Evolutionary conservation across 2,329 filamentous ascomycete species (phyloP).

Genomic region (Fusarium nisikadoi): DNA sequence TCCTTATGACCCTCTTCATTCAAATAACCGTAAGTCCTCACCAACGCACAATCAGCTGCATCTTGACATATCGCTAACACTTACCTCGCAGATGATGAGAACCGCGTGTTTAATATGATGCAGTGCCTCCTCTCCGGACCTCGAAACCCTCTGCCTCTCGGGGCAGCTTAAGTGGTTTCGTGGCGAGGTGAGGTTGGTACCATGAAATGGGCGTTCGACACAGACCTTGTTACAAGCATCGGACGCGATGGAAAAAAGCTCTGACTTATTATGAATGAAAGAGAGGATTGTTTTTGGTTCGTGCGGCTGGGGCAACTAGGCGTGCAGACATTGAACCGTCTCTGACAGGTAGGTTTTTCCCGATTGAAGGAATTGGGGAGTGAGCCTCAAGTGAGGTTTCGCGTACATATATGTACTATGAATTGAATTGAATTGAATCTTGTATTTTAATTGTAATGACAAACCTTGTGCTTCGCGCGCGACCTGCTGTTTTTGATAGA

Average conservation of each 20-base stretch:
- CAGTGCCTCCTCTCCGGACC: constrained; percentile 71
- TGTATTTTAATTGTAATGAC: not conserved
- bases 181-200: constrained; percentile 72
- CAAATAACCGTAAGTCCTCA: constrained; percentile 86
- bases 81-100: constrained; percentile 91
- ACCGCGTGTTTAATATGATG: constrained; percentile 95
- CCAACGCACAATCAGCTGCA: not conserved
- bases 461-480: not conserved
- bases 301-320: constrained; percentile 8
- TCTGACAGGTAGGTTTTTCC: constrained; percentile 14
- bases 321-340: constrained; percentile 10
- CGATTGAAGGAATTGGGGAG: not conserved
- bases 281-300: constrained; percentile 32
- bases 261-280: constrained; percentile 73
- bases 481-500: not conserved
- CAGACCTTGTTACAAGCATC: constrained; percentile 91
- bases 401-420: not conserved
- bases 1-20: constrained; percentile 94
- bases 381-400: constrained; percentile 8
- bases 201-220: constrained; percentile 99
- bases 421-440: not conserved
- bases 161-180: constrained; percentile 85
- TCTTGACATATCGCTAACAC: constrained; percentile 44
- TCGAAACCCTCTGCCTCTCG: constrained; percentile 82
- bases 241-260: constrained; percentile 98